Base-by-base conservation (phyloP, 2,329 filamentous ascomycete genomes). In the Alternaria sp. region DNA sequence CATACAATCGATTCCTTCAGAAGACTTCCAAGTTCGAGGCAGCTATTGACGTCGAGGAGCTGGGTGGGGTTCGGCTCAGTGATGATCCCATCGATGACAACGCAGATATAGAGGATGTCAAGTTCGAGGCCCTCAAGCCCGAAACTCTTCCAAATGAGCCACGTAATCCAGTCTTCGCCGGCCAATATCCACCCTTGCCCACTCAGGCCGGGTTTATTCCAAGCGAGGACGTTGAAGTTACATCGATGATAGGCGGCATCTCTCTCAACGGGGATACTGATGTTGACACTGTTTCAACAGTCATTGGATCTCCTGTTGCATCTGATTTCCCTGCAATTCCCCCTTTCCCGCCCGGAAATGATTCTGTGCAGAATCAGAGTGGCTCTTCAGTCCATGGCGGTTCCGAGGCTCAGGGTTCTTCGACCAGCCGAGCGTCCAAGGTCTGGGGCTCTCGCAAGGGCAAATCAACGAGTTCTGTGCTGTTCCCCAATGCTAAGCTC, bases 401-500 rank as follows among this genome's bases (percentile, higher is more conserved):
- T 11, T 65, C 61, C 2, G 21, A 53, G 1, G 5, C 21, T 24
- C 55, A 55, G 42, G 41, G 14, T 2, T 37, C 57, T 4, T 63
- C 61, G 0, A 58, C 54, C 4, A 53, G 26, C 4, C 65, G 56
- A 5, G 61, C 63, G 39, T 26, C 50, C 40, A 75, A 70, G 50
- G 44, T 51, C 10, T 75, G 74, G 74, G 61, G 58, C 8, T 52
- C 49, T 26, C 62, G 65, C 9, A 56, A 62, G 21, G 69, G 61
- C 31, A 71, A 69, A n/a, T 45, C 65, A 5, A 52, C 65, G 9
- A 65, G 70, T 37, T 65, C 63, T 2, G 61, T 61, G 1, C 71
- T 81, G n/a, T 80, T 81, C 53, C 72, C 72, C 4, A 61, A 71
- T 6, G 74, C 73, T 0, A 74, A 76, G 0, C 71, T 72, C 0